Percentiles rank a stretch among this genome's conserved stretches.
Evolutionary conservation across 352 stramenopile species (phyloP).

Genomic region (Phytophthora syringae): DNA sequence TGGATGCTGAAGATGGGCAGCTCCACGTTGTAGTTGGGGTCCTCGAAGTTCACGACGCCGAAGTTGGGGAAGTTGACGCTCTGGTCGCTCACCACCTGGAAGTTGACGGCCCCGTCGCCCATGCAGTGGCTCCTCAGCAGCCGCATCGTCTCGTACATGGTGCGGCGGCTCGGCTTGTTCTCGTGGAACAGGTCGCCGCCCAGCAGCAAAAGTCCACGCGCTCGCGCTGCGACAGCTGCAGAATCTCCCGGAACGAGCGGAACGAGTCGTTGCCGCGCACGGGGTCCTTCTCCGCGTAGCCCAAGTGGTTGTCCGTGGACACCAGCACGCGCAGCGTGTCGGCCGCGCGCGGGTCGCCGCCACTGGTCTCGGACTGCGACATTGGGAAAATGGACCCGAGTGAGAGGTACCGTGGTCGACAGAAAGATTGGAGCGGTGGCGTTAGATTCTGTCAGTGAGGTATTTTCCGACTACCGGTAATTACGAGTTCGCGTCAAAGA

Average conservation of each 20-base stretch:
- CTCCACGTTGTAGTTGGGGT: constrained; percentile 94
- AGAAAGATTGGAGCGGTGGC: too few species aligned
- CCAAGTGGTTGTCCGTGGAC: constrained; percentile 99
- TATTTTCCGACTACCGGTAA: too few species aligned
- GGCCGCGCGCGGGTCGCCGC: constrained; percentile 22
- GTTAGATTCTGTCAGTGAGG: too few species aligned
- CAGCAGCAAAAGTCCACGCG: constrained; percentile 94
- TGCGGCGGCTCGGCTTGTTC: constrained; percentile 97
- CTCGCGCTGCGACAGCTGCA: constrained; percentile 69
- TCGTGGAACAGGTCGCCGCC: constrained; percentile 99
- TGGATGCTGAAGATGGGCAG: constrained; percentile 99
- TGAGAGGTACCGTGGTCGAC: too few species aligned
- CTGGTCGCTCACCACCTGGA: constrained; percentile 93
- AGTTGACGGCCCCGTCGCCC: constrained; percentile 83
- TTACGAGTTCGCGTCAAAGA: too few species aligned
- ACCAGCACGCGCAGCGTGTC: constrained; percentile 92
- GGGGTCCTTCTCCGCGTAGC: constrained; percentile 96
- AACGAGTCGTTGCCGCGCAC: constrained; percentile 95
- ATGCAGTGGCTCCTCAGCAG: constrained; percentile 97
- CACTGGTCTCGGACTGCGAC: constrained; percentile 1
- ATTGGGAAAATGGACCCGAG: constrained; percentile 16
- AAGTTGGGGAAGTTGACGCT: constrained; percentile 92
- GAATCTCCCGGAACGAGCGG: constrained; percentile 88
- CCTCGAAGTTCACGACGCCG: constrained; percentile 96
- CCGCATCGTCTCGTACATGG: constrained; percentile 97